These are phyloP conservation scores for Ceratocystis cubensis DNA, from an alignment of 2,329 filamentous ascomycete genomes.

Conservation along the genomic window DNA sequence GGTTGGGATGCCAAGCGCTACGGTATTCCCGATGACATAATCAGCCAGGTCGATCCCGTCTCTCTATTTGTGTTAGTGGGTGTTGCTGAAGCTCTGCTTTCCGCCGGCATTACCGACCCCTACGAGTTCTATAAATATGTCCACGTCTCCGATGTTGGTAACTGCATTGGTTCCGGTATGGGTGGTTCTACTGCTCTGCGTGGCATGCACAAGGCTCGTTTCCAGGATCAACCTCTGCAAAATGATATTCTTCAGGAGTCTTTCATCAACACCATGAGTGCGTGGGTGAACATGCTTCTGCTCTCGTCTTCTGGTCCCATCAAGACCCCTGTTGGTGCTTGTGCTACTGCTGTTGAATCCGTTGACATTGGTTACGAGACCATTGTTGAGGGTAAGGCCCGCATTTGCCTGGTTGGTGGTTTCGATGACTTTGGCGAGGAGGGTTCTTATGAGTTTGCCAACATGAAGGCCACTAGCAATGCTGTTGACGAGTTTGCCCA, in stretches of 20 bases:
- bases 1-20: slow-evolving; percentile 96
- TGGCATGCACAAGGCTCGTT: slow-evolving; percentile 97
- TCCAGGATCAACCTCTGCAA: slow-evolving; percentile 90
- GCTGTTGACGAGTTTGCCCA: slow-evolving; percentile 92
- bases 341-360: slow-evolving; percentile 92
- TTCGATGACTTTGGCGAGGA: slow-evolving; percentile 99
- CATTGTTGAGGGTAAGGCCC: slow-evolving; percentile 95
- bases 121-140: slow-evolving; percentile 99
- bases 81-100: slow-evolving; percentile 79
- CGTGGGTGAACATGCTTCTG: slow-evolving; percentile 98
- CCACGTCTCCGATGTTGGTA: slow-evolving; percentile 92
- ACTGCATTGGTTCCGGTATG: slow-evolving; percentile 97
- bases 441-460: slow-evolving; percentile 98
- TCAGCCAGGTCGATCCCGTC: slow-evolving; percentile 92
- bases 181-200: slow-evolving; percentile 84
- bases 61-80: slow-evolving; percentile 91
- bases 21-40: slow-evolving; percentile 93
- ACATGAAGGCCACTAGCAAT: slow-evolving; percentile 99
- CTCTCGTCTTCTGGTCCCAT: slow-evolving; percentile 95
- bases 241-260: slow-evolving; percentile 99
- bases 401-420: slow-evolving; percentile 92
- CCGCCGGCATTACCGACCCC: slow-evolving; percentile 91
- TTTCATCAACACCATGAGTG: slow-evolving; percentile 99
- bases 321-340: slow-evolving; percentile 96
- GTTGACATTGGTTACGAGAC: slow-evolving; percentile 97